These are phyloP conservation scores for Backusella mclennaniae DNA, from an alignment of 192 early-diverging fungal genomes.

Conservation along the genomic window DNA sequence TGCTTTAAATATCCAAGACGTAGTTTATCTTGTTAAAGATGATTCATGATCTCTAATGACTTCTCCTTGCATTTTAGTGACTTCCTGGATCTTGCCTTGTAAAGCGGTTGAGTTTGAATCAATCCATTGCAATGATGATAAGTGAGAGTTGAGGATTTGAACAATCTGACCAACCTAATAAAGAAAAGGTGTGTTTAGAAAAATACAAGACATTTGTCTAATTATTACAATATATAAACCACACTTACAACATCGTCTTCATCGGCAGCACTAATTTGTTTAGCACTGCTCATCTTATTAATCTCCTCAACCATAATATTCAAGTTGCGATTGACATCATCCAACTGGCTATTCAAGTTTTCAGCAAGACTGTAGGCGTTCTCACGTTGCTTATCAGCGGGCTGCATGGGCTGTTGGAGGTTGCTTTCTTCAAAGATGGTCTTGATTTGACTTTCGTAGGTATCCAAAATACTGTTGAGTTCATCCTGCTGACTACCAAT, in stretches of 20 bases:
- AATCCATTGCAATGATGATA: constrained; percentile 93
- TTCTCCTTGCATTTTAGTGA: constrained; percentile 40
- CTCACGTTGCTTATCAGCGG: constrained; percentile 86
- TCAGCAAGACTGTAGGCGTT: constrained; percentile 84
- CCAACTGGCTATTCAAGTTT: constrained; percentile 82
- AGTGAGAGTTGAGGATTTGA: constrained; percentile 87
- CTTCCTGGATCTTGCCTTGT: constrained; percentile 54
- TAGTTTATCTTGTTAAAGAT: constrained; percentile 9
- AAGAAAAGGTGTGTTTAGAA: background rate
- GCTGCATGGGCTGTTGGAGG: constrained; percentile 42
- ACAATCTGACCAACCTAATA: constrained; percentile 70
- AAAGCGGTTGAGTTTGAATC: constrained; percentile 64
- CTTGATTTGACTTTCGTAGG: constrained; percentile 74
- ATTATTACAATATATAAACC: background rate
- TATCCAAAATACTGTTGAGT: constrained; percentile 71
- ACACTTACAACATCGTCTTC: constrained; percentile 42
- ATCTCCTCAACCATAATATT: constrained; percentile 84
- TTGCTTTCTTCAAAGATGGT: constrained; percentile 46
- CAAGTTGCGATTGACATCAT: constrained; percentile 80
- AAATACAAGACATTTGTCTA: too few relatives aligned
- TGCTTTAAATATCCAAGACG: too few relatives aligned
- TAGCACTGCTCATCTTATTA: constrained; percentile 56
- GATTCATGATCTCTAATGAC: constrained; percentile 25
- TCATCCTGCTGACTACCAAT: constrained; percentile 86
- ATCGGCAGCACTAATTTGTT: constrained; percentile 25